Evolutionary conservation across 2,329 filamentous ascomycete genomes (phyloP).

Genomic region (Microcera coccophila): DNA sequence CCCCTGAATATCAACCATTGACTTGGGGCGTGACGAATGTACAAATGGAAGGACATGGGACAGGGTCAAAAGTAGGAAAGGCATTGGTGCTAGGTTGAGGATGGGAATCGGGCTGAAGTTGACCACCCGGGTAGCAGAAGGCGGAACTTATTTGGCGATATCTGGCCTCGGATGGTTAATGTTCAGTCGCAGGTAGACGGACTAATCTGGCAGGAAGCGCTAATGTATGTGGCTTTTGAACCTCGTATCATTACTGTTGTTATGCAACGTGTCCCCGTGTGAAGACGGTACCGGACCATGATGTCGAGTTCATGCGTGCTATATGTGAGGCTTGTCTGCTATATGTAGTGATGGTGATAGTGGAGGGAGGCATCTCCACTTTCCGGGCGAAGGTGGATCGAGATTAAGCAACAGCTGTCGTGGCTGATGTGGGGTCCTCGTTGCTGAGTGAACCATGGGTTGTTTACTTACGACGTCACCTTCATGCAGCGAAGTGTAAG

Average conservation of each 20-base stretch:
- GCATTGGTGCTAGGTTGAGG: conserved; percentile 2
- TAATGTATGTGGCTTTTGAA: too few species aligned
- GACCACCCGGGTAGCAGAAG: not conserved
- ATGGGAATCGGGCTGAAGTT: conserved; percentile 9
- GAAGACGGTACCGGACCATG: not conserved
- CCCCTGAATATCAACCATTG: not conserved
- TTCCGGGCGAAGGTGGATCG: conserved; percentile 7
- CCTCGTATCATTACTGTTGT: not conserved
- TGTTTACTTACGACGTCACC: conserved; percentile 36
- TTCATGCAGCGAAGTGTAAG: not conserved
- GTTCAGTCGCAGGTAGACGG: conserved; percentile 10
- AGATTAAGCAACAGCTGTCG: too few species aligned
- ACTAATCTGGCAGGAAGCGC: conserved; percentile 2
- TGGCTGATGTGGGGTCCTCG: conserved; percentile 9
- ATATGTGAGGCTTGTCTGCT: not conserved
- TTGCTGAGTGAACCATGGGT: conserved; percentile 22
- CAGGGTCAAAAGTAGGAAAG: not conserved
- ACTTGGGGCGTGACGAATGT: not conserved
- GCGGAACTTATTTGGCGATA: conserved; percentile 1
- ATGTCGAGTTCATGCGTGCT: not conserved
- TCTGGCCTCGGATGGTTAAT: not conserved
- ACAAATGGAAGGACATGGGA: conserved; percentile 1
- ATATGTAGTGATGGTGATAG: too few species aligned
- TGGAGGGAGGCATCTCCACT: not conserved
- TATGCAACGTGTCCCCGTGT: not conserved